Percentiles rank a stretch among this genome's conserved stretches.
Evolutionary conservation across 768 basidiomycete genomes (phyloP).

Genomic region (Lentinula sp.): DNA sequence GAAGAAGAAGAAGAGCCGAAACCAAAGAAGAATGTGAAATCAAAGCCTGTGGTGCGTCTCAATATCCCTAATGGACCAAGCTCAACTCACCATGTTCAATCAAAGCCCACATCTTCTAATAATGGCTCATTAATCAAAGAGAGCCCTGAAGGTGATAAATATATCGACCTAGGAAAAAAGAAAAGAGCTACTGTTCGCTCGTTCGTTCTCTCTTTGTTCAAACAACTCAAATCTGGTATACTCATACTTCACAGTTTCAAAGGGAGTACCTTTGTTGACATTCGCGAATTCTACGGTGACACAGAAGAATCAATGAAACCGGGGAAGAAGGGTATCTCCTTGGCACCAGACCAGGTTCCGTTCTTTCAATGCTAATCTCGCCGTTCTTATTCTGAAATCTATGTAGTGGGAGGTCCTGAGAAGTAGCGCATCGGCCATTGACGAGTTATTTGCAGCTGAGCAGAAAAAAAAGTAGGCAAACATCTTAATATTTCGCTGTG

Average conservation of each 20-base stretch:
- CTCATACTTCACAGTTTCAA: constrained; percentile 24
- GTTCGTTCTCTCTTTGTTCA: background rate
- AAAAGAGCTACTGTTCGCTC: constrained; percentile 53
- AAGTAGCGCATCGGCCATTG: constrained; percentile 35
- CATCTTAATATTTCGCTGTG: background rate
- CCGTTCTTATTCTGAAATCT: background rate
- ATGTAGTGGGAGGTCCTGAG: constrained; percentile 56
- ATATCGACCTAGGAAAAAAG: constrained; percentile 67
- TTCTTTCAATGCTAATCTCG: background rate
- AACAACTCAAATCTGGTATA: background rate
- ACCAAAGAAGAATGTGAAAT: constrained; percentile 17
- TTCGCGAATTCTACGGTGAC: constrained; percentile 64
- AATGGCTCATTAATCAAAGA: constrained; percentile 14
- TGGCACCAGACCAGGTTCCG: constrained; percentile 56
- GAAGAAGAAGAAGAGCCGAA: constrained; percentile 3
- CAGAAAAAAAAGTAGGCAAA: background rate
- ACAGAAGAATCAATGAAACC: constrained; percentile 53
- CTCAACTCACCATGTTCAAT: background rate
- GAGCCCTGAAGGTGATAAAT: constrained; percentile 42
- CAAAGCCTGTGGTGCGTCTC: background rate
- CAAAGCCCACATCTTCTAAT: background rate
- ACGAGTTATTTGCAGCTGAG: constrained; percentile 35
- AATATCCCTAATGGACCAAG: background rate
- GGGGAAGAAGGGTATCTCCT: constrained; percentile 76
- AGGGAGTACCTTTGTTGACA: constrained; percentile 57